Evolutionary conservation across 169 alveolate genomes (phyloP), one percentile per base, ranked within the genome.

Genomic region (Eimeria necatrix): DNA sequence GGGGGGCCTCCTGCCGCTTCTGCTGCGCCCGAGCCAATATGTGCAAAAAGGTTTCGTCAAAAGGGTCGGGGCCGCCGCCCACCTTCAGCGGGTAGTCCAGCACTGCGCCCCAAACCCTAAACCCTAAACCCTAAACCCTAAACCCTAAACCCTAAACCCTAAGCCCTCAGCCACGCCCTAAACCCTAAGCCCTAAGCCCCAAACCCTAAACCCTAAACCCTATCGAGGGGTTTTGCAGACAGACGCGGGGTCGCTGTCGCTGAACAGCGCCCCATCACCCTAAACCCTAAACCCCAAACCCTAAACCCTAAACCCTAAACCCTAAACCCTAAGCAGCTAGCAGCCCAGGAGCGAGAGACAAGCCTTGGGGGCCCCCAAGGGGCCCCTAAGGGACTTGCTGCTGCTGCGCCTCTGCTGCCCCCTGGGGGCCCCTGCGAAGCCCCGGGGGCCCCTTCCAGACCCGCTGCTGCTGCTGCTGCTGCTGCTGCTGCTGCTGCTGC

Each of bases 81-180:
- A 56, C 73, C 14, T 24, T 16, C 60, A 64, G 92, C 46, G 92
- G 92, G n/a, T 41, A 84, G 78, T 84, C 92, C 74, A 84, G 92
- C 48, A 64, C 92, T 84, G 92, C 3, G 60, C 59, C 46, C n/a
- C 78, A 12, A 68, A 18, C 78, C n/a, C 32, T 14, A 16, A 68
- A 7, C 41, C 78, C 32, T 56, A 18, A 56, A 0, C 68, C 20
- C 68, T 56, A 18, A 56, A 56, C 20, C 20, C 68, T 56, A 32
- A 32, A 32, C 41, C 41, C 41, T 32, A 32, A 32, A 32, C 41
- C 41, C 41, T 32, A 32, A 32, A 32, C 41, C 41, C 41, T 32
- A 32, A 32, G 2, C 41, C 41, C 41, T 32, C 41, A 32, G 41
- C 41, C 68, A 18, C 4, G 68, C 68, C 68, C 20, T 18, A 18